Conservation (phyloP, 2,329 filamentous ascomycete species). For the Xylaria sp. region DNA sequence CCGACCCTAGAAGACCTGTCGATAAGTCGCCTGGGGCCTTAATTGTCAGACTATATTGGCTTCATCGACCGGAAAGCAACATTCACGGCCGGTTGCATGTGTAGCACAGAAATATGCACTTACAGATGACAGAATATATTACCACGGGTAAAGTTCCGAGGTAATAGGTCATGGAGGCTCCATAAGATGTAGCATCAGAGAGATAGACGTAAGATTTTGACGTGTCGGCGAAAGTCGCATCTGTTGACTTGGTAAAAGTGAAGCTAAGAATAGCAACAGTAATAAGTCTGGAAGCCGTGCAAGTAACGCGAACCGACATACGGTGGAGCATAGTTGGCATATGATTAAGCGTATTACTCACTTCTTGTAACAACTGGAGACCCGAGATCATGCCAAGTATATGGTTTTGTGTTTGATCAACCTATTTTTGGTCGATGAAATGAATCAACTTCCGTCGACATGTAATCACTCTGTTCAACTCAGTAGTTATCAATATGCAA, state of each 20-base stretch:
- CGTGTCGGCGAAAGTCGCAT: not conserved
- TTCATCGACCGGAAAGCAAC: not conserved
- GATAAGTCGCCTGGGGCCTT: not conserved
- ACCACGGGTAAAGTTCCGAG: not conserved
- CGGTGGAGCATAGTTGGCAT: not conserved
- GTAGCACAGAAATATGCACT: too few relatives aligned
- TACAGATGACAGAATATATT: not conserved
- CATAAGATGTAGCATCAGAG: not conserved
- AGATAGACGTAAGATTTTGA: not conserved
- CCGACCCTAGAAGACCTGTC: too few relatives aligned
- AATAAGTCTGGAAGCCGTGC: not conserved
- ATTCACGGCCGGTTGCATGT: not conserved
- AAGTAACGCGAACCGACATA: not conserved
- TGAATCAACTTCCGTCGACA: not conserved
- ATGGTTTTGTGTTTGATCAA: not conserved
- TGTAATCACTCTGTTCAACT: not conserved
- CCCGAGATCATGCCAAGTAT: not conserved
- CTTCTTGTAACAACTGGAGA: not conserved
- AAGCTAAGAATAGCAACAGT: conserved; percentile 6
- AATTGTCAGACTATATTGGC: not conserved
- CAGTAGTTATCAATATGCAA: not conserved
- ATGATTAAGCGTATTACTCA: not conserved
- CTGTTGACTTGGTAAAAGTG: not conserved
- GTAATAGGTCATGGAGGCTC: not conserved
- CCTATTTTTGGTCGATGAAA: not conserved